Evolutionary conservation across 345 rosid species (phyloP), one percentile per base, ranked within the genome.

Genomic region (Microthlaspi erraticum): DNA sequence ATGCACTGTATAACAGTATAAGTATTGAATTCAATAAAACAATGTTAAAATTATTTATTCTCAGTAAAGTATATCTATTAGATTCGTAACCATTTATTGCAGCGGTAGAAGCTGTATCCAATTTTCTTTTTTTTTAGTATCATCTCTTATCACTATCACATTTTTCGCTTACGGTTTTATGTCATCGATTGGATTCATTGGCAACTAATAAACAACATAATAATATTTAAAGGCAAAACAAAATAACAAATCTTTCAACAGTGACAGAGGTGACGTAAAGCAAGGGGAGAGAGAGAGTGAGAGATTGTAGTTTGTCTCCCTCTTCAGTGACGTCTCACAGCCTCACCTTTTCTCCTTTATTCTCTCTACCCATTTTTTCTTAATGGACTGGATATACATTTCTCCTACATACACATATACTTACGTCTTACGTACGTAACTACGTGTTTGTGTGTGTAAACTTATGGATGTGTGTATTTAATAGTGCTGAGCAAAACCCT

Each of bases 231-330:
- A 61, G 20, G 66, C 16, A 76, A 49, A 63, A 69, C 26, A 75
- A 68, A 75, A 76, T 52, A 69, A 70, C 66, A 70, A 69, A 70
- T 76, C 59, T 31, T 63, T 59, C 33, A 70, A 63, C 37, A 70
- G 79, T 76, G 75, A 76, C 65, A 63, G 79, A 76, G 70, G 70
- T 76, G 79, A 76, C 79, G 79, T 76, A 76, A 76, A 76, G 79
- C 74, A n/a, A 48, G 55, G 61, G 42, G 51, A 26, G 57, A 76
- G 79, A 69, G 75, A 29, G 79, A 48, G 49, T 38, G 68, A 66
- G 67, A 75, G 75, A 68, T 68, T 68, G 70, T 75, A 48, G 66
- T 70, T 70, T 76, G 71, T 69, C 75, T 76, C 66, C 70, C 79
- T 64, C 75, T 55, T 63, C 74, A 75, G 6, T 75, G 74, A 61